phyloP scores from a whole-genome alignment of 768 basidiomycete genomes.

The Piloderma croceum region DNA sequence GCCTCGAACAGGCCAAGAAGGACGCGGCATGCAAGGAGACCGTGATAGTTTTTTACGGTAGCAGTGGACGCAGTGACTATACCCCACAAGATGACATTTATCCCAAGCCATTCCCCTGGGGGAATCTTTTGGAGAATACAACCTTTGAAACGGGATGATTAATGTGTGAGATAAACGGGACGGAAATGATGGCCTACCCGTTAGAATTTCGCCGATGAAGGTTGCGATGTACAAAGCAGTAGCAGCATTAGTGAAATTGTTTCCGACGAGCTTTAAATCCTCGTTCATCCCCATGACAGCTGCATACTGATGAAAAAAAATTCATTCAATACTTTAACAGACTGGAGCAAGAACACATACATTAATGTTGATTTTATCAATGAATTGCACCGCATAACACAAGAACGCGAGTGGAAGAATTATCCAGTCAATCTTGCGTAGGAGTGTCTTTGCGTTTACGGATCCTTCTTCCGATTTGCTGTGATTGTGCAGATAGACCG shows the following conservation, averaged over 20 bases:
- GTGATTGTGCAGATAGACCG: constrained; percentile 10
- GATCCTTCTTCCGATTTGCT: neutral
- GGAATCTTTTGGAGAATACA: constrained; percentile 15
- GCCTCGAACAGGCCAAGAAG: constrained; percentile 14
- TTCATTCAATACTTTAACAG: constrained; percentile 2
- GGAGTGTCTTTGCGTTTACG: constrained; percentile 11
- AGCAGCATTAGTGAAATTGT: constrained; percentile 13
- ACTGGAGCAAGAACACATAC: neutral
- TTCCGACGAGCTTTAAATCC: constrained; percentile 11
- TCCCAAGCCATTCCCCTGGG: constrained; percentile 14
- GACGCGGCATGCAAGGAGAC: too few species aligned
- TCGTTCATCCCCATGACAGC: constrained; percentile 14
- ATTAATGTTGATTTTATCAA: constrained; percentile 12
- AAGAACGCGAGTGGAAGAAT: constrained; percentile 12
- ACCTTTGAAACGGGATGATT: constrained; percentile 1
- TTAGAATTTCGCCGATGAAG: constrained; percentile 11
- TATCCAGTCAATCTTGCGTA: constrained; percentile 14
- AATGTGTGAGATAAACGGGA: neutral
- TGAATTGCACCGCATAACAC: constrained; percentile 11
- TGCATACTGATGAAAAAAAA: too few species aligned
- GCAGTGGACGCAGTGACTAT: constrained; percentile 10
- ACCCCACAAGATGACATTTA: too few species aligned
- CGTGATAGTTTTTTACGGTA: constrained; percentile 11
- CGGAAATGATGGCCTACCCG: constrained; percentile 4
- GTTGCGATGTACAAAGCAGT: constrained; percentile 15